Base-by-base conservation (phyloP, 331 rosid species). In the Quercus tomentella region DNA sequence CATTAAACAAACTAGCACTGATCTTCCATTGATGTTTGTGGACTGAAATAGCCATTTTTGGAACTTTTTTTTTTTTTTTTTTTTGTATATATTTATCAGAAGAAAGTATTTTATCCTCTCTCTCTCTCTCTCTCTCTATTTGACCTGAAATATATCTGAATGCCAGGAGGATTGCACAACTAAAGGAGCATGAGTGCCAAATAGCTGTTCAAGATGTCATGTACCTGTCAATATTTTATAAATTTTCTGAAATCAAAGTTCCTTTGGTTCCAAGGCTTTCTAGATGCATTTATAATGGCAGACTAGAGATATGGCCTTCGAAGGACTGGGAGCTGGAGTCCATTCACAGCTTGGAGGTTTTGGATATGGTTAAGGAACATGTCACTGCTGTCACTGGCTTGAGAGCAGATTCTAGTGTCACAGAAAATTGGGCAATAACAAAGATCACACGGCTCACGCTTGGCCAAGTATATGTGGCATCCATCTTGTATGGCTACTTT, bases 251-350 rank as follows among this genome's bases (percentile, higher is more conserved):
- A 82, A 89, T 96, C 74, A 85, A 90, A 81, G 98, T 93, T 60
- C 91, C 86, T 68, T 74, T 96, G 87, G 91, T 93, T 81, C 98
- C 99, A 56, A 93, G 83, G 77, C 93, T 93, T 62, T 96, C 94
- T 66, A 87, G 86, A 52, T 96, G 97, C 86, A 75, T 90, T 56
- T 96, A 96, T 15, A 93, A 96, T 73, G 89, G 91, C 30, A 91
- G 99, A 84, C 86, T 96, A 65, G 99, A 96, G 89, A 93, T 96
- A 77, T 81, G 85, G 81, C 99, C 98, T 76, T 81, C 98, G 73
- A 96, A 89, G 84, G 94, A 96, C 83, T 96, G 96, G 96, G 98
- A 88, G 79, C 93, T 96, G 8, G 97, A 96, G 82, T 93, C 99
- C 43, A 87, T 93, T 77, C 84, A 91, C 77, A 86, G 84, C 81